Conservation (phyloP, 192 early-diverging fungal species). For the Rhizophagus sp. region DNA sequence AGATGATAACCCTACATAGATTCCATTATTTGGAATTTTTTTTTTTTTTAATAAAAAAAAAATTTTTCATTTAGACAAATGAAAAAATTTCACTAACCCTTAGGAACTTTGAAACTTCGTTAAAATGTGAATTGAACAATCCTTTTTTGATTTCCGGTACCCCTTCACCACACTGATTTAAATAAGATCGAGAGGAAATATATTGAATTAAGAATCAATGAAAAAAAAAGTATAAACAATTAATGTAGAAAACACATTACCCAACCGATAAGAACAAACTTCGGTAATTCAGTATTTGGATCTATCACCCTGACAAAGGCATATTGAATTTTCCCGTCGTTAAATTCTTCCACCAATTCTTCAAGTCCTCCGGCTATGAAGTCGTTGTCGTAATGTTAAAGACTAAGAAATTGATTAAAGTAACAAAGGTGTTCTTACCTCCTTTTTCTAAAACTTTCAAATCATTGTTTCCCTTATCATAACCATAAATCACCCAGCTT, state of each 20-base stretch:
- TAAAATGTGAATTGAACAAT: slow-evolving; percentile 78
- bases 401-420: background rate
- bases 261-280: slow-evolving; percentile 93
- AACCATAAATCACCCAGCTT: slow-evolving; percentile 76
- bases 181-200: background rate
- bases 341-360: slow-evolving; percentile 89
- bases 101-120: slow-evolving; percentile 80
- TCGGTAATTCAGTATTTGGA: slow-evolving; percentile 81
- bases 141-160: slow-evolving; percentile 92
- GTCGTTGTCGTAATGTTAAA: background rate
- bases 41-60: no score
- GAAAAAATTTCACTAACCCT: slow-evolving; percentile 52
- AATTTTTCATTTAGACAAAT: background rate
- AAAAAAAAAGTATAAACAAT: background rate
- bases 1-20: slow-evolving; percentile 73
- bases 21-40: background rate
- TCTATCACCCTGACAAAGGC: slow-evolving; percentile 84
- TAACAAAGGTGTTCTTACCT: slow-evolving; percentile 31
- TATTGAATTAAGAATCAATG: background rate
- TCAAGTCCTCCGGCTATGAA: slow-evolving; percentile 71
- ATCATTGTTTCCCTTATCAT: slow-evolving; percentile 72
- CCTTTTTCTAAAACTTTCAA: slow-evolving; percentile 66
- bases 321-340: slow-evolving; percentile 87
- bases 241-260: slow-evolving; percentile 43
- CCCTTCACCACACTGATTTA: slow-evolving; percentile 81